Percentiles rank a stretch among this genome's conserved stretches.
Conservation (phyloP, 345 rosid species). For the Eucalyptus grandis region DNA sequence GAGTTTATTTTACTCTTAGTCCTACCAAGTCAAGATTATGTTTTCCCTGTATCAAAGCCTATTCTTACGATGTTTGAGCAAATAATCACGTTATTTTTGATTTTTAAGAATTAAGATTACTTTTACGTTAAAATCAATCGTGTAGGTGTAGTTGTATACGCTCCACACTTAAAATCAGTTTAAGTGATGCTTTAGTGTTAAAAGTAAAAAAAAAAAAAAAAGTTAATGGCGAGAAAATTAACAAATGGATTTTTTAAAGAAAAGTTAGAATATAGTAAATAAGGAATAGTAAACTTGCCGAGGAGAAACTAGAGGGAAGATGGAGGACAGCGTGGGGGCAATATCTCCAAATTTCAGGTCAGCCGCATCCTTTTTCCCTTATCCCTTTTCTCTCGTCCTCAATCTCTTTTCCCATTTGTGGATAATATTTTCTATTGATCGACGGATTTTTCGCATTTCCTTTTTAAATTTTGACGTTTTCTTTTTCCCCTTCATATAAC, state of each 20-base stretch:
- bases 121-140: not conserved
- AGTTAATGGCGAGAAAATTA: not conserved
- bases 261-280: not conserved
- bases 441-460: not conserved
- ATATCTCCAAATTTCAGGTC: not conserved
- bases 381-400: not conserved
- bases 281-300: not conserved
- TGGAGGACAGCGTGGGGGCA: not conserved
- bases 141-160: not conserved
- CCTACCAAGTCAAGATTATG: not conserved
- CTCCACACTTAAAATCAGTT: not conserved
- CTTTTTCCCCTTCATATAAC: not conserved
- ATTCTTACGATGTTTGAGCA: not conserved
- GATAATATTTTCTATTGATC: not conserved
- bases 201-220: not conserved
- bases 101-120: not conserved
- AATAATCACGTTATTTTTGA: accelerated
- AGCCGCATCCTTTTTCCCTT: not conserved
- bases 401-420: not conserved
- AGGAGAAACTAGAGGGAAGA: not conserved
- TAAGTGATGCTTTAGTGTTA: not conserved
- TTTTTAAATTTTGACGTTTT: not conserved
- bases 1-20: not conserved
- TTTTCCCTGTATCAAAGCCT: not conserved
- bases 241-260: not conserved